A percentile compares a stretch with the other conserved stretches of the same genome.
Evolutionary conservation across 441 rosid species (phyloP).

Genomic region (Syzygium malaccense): DNA sequence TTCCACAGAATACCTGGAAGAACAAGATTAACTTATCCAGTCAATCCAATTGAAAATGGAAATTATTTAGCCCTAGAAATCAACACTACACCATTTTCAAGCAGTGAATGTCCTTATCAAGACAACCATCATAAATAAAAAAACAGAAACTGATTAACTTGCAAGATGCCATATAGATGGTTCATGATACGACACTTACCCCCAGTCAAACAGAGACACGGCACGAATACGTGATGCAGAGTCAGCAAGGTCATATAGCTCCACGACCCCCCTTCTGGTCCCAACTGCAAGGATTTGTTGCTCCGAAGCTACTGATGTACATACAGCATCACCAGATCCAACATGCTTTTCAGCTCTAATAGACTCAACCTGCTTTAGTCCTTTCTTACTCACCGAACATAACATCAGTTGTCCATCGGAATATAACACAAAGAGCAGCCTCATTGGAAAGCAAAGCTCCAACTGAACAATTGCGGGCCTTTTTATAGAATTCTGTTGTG

Average conservation of each 20-base stretch:
- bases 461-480: slow-evolving; percentile 53
- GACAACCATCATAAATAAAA: background rate
- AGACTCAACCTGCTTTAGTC: slow-evolving; percentile 60
- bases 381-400: slow-evolving; percentile 88
- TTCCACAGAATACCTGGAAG: slow-evolving; percentile 79
- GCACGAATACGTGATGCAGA: slow-evolving; percentile 67
- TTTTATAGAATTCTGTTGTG: slow-evolving; percentile 19
- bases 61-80: background rate
- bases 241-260: slow-evolving; percentile 74
- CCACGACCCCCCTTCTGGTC: slow-evolving; percentile 85
- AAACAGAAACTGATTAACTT: slow-evolving; percentile 4
- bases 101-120: background rate
- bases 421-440: slow-evolving; percentile 68
- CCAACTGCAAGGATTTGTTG: slow-evolving; percentile 97
- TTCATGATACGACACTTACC: slow-evolving; percentile 39
- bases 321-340: slow-evolving; percentile 77
- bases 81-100: background rate
- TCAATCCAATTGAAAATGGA: background rate
- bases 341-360: slow-evolving; percentile 67
- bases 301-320: slow-evolving; percentile 79
- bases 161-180: background rate
- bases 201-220: slow-evolving; percentile 92
- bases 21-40: background rate
- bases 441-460: slow-evolving; percentile 68
- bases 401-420: slow-evolving; percentile 68